A percentile compares a stretch with the other conserved stretches of the same genome.
phyloP scores from a whole-genome alignment of 139 green algal genomes.

The Chlorella sorokiniana region DNA sequence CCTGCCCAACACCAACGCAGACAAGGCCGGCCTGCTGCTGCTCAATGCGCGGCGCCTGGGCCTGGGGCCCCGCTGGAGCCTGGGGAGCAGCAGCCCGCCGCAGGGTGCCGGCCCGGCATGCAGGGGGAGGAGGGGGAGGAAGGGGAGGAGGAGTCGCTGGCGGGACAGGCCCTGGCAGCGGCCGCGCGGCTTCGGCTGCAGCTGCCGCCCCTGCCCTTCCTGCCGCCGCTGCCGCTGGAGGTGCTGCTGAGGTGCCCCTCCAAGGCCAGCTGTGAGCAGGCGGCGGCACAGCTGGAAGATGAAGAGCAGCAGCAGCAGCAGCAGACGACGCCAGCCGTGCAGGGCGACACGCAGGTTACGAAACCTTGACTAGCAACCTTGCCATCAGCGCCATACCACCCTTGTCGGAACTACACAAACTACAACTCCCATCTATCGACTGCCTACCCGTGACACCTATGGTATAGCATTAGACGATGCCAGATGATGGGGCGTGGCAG shows the following conservation, averaged over 20 bases:
- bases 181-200: not conserved
- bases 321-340: too few species aligned
- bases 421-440: too few species aligned
- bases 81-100: not conserved
- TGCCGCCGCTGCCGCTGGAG: constrained; percentile 30
- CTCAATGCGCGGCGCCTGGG: constrained; percentile 35
- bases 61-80: not conserved
- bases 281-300: not conserved
- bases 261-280: constrained; percentile 32
- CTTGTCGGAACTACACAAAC: too few species aligned
- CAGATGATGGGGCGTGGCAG: too few species aligned
- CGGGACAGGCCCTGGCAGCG: not conserved
- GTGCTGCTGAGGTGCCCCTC: constrained; percentile 34
- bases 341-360: too few species aligned
- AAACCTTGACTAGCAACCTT: too few species aligned
- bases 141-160: not conserved
- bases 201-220: constrained; percentile 15
- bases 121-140: not conserved
- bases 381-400: too few species aligned
- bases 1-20: constrained; percentile 33
- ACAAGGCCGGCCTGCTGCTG: constrained; percentile 28
- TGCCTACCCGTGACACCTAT: too few species aligned
- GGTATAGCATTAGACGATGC: too few species aligned
- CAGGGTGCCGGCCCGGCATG: not conserved
- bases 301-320: not conserved